Conservation (phyloP, 768 basidiomycete genomes). For the Daedaleopsis nitida region DNA sequence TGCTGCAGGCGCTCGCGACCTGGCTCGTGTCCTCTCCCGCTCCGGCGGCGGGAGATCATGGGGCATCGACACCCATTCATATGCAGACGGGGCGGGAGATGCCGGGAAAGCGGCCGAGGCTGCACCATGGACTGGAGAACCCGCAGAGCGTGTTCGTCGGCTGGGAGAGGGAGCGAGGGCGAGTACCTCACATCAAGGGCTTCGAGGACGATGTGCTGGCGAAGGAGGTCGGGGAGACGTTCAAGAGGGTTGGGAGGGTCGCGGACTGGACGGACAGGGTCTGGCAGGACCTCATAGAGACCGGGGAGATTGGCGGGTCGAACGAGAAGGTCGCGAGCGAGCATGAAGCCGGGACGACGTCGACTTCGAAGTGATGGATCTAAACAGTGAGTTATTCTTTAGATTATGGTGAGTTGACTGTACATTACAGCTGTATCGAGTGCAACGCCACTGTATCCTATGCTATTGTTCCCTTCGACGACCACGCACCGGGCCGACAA, state of each 20-base stretch:
- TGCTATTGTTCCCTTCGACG: not conserved
- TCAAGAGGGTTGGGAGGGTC: slow-evolving; percentile 41
- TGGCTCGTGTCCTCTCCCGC: slow-evolving; percentile 23
- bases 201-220: slow-evolving; percentile 66
- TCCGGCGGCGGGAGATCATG: slow-evolving; percentile 9
- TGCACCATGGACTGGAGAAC: slow-evolving; percentile 9
- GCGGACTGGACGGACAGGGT: slow-evolving; percentile 57
- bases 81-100: slow-evolving; percentile 26
- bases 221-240: slow-evolving; percentile 43
- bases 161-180: slow-evolving; percentile 6
- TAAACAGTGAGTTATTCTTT: not conserved
- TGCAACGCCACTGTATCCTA: not conserved
- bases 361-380: not conserved
- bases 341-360: not conserved
- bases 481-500: not conserved
- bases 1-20: slow-evolving; percentile 44
- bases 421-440: not conserved
- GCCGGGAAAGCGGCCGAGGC: slow-evolving; percentile 16
- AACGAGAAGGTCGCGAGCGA: not conserved
- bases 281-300: slow-evolving; percentile 50
- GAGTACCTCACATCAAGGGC: slow-evolving; percentile 49
- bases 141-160: slow-evolving; percentile 10
- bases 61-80: not conserved
- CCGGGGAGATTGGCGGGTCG: slow-evolving; percentile 3
- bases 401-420: not conserved